phyloP scores from a whole-genome alignment of 2,329 filamentous ascomycete genomes.

The Penicillium oxalicum region DNA sequence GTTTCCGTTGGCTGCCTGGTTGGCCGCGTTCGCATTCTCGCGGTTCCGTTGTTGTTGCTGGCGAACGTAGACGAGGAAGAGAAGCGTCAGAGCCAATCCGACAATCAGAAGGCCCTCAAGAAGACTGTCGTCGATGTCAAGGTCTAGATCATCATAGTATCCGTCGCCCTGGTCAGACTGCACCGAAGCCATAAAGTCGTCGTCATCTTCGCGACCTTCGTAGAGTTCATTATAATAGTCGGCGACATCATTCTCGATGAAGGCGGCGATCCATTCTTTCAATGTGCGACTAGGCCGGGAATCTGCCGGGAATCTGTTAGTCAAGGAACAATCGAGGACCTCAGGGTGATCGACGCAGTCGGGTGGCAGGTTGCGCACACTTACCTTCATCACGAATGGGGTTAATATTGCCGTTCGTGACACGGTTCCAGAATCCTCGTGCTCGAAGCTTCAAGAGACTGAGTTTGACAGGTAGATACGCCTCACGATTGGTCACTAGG shows the following conservation, averaged over 20 bases:
- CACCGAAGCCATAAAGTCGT: constrained; percentile 26
- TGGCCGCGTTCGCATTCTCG: constrained; percentile 30
- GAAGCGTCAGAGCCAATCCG: constrained; percentile 65
- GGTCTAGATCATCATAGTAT: constrained; percentile 55
- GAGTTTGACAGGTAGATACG: constrained; percentile 86
- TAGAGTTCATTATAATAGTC: constrained; percentile 58
- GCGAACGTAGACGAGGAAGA: constrained; percentile 71
- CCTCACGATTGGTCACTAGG: constrained; percentile 83
- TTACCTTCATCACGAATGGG: constrained; percentile 81
- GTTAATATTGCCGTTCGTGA: constrained; percentile 86
- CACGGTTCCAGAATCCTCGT: constrained; percentile 87
- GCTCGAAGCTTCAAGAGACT: constrained; percentile 78
- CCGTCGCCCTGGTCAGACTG: constrained; percentile 42
- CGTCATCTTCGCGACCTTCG: constrained; percentile 35
- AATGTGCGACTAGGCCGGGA: constrained; percentile 69
- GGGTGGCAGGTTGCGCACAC: neutral
- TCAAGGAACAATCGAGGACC: neutral
- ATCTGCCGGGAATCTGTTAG: constrained; percentile 43
- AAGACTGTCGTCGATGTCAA: constrained; percentile 67
- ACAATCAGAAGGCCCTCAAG: constrained; percentile 82
- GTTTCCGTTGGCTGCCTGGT: constrained; percentile 19
- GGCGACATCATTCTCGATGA: constrained; percentile 65
- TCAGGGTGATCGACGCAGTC: constrained; percentile 23
- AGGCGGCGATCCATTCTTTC: constrained; percentile 79
- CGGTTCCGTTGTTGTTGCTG: constrained; percentile 43